phyloP scores from a whole-genome alignment of 2,329 filamentous ascomycete genomes.

The Neurospora sp. region DNA sequence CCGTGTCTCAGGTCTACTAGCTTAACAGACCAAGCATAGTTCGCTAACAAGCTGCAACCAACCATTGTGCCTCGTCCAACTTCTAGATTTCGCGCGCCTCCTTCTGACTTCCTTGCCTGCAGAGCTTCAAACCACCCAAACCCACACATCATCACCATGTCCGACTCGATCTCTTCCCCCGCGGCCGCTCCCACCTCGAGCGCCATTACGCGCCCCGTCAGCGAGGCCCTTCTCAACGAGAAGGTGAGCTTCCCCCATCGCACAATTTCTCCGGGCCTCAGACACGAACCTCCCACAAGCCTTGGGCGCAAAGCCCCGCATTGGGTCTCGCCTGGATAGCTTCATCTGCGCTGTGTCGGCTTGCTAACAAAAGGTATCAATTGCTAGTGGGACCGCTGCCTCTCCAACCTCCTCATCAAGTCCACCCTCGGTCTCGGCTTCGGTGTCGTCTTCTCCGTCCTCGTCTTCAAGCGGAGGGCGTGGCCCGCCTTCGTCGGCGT shows the following conservation, averaged over 20 bases:
- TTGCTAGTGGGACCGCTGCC: conserved; percentile 88
- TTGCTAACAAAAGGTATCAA: conserved; percentile 10
- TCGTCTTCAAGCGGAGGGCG: conserved; percentile 94
- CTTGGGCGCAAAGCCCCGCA: conserved; percentile 1
- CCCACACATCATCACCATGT: conserved; percentile 31
- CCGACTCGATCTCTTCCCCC: conserved; percentile 43
- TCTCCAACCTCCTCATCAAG: conserved; percentile 95
- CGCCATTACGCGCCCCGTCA: conserved; percentile 73
- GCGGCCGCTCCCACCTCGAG: conserved; percentile 38
- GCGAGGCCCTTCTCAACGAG: conserved; percentile 96
- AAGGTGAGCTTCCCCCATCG: conserved; percentile 56
- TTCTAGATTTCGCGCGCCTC: neutral
- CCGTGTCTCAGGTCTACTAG: neutral
- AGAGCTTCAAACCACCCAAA: conserved; percentile 2
- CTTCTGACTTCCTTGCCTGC: neutral
- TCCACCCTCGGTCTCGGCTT: conserved; percentile 93
- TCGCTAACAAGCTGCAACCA: neutral
- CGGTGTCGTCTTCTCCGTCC: conserved; percentile 95
- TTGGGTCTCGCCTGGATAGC: neutral
- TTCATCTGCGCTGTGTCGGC: neutral
- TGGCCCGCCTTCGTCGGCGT: conserved; percentile 95
- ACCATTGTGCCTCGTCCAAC: neutral
- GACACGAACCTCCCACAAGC: neutral
- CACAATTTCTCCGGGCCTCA: neutral
- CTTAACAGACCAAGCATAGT: neutral